Percentiles rank a stretch among this genome's conserved stretches.
These are phyloP conservation scores for Isatis lusitanica DNA, from an alignment of 441 rosid genomes.

Conservation along the genomic window DNA sequence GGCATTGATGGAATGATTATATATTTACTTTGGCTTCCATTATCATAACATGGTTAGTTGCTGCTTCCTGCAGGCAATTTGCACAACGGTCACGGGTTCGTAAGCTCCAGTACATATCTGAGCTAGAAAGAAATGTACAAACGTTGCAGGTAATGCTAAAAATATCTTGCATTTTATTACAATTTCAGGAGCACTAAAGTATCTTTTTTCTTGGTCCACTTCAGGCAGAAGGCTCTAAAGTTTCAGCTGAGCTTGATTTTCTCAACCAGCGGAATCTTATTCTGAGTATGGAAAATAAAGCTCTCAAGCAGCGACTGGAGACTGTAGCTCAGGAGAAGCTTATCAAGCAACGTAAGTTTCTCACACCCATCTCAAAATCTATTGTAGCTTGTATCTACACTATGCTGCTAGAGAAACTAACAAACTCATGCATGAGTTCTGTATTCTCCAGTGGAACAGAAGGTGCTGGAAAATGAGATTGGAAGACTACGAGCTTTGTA, in stretches of 20 bases:
- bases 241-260: conserved; percentile 93
- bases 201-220: background rate
- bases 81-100: conserved; percentile 99
- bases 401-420: background rate
- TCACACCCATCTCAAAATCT: background rate
- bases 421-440: conserved; percentile 28
- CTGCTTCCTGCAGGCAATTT: conserved; percentile 74
- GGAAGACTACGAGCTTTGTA: conserved; percentile 75
- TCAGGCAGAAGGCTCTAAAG: conserved; percentile 97
- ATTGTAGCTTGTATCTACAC: background rate
- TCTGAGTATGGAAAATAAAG: conserved; percentile 96
- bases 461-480: conserved; percentile 92
- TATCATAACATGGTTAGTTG: conserved; percentile 21
- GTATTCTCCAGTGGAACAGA: conserved; percentile 85
- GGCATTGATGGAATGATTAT: background rate
- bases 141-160: conserved; percentile 70
- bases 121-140: conserved; percentile 96
- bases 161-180: background rate
- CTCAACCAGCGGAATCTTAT: conserved; percentile 89
- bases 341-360: conserved; percentile 79
- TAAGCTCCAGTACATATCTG: conserved; percentile 99
- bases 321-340: conserved; percentile 83
- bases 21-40: background rate
- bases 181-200: background rate
- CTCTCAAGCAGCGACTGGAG: conserved; percentile 88